Base-by-base conservation (phyloP, 805 yeast species). In the Wickerhamiella occidentalis region DNA sequence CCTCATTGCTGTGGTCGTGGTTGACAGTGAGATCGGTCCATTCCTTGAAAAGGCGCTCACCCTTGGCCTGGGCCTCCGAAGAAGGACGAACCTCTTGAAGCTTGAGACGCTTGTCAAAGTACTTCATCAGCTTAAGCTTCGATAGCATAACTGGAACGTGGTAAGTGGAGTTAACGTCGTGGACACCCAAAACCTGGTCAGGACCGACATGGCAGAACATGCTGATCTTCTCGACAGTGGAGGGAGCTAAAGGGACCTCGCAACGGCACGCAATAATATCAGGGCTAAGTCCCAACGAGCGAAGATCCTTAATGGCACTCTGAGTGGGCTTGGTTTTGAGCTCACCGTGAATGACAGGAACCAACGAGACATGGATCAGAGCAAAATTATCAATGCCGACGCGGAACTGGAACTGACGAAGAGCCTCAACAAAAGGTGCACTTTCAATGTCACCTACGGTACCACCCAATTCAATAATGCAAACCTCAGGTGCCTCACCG, bases 131-230 rank as follows among this genome's bases (percentile, higher is more conserved):
- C 57, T 77, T 81, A 72, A 90, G 96, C 64, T 90, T 88, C 60
- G 81, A 77, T 60, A 92, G 76, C 64, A 92, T 73, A 56, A 92
- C 73, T 43, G 99, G 99, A 60, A 92, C 97, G 65, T 92, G 98
- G 68, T 92, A 92, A 43, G 97, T 90, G 11, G 96, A 85, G 71
- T 84, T 85, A 59, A 92, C 94, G 68, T 92, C 98, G 63, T 88
- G 95, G 49, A 92, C 95, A 45, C 94, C 96, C 58, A 92, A 76
- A 44, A 92, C 97, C 72, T 94, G 97, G 51, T 90, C 87, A n/a
- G 94, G 85, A 26, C 96, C 96, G 58, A 92, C 98, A 64, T 92
- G 97, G 68, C 97, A 90, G 71, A 92, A 92, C 97, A 92, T 92
- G 52, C 96, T 92, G 63, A 92, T 90, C 70, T 92, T 92, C 56